These are phyloP conservation scores for Penicillium sp. DNA, from an alignment of 2,329 filamentous ascomycete species.

Conservation along the genomic window DNA sequence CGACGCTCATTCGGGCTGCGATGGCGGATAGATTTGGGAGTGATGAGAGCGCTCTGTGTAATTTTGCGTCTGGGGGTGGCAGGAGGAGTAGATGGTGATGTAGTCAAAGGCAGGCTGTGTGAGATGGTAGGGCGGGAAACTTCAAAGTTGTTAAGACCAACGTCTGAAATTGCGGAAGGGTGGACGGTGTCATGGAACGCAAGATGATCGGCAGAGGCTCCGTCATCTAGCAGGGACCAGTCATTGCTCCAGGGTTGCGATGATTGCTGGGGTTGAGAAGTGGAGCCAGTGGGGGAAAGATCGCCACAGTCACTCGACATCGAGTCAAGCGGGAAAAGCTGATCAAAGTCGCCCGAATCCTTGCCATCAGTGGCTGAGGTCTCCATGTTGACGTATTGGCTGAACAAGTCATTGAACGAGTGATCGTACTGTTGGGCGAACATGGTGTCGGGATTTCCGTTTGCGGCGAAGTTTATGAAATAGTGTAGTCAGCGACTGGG, in stretches of 20 bases:
- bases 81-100: constrained; percentile 40
- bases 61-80: constrained; percentile 39
- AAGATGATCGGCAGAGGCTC: constrained; percentile 37
- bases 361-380: constrained; percentile 52
- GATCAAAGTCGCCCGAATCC: constrained; percentile 53
- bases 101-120: constrained; percentile 18
- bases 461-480: constrained; percentile 29
- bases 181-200: constrained; percentile 43
- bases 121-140: constrained; percentile 25
- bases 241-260: constrained; percentile 58
- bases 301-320: constrained; percentile 56
- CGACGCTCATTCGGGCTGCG: constrained; percentile 46
- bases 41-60: constrained; percentile 39
- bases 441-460: constrained; percentile 52
- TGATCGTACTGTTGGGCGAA: constrained; percentile 52
- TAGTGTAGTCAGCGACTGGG: constrained; percentile 24
- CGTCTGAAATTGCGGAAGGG: constrained; percentile 36
- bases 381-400: constrained; percentile 63
- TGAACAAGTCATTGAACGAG: constrained; percentile 63
- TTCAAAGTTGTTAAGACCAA: constrained; percentile 36
- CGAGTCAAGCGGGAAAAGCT: constrained; percentile 54
- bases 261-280: constrained; percentile 43
- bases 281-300: constrained; percentile 53
- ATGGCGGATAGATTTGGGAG: constrained; percentile 42
- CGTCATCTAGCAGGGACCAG: constrained; percentile 54